These are phyloP conservation scores for Capronia epimyces DNA, from an alignment of 2,329 filamentous ascomycete genomes.

Conservation along the genomic window DNA sequence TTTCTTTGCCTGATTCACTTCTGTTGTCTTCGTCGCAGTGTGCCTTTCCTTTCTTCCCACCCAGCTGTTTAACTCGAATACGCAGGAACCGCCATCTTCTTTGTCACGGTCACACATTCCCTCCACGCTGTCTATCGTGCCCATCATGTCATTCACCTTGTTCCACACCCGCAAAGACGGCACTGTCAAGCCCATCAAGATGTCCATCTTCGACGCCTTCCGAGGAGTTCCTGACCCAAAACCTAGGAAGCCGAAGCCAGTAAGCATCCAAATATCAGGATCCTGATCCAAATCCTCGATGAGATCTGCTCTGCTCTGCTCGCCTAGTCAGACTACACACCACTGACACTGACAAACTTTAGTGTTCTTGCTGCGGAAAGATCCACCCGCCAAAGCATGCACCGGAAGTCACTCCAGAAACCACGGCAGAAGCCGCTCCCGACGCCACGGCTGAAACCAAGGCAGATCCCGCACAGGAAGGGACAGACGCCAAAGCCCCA, in stretches of 20 bases:
- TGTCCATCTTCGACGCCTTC: constrained; percentile 28
- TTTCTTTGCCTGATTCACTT: too few species aligned
- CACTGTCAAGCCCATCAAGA: constrained; percentile 19
- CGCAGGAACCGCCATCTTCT: not conserved
- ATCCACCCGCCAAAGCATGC: constrained; percentile 2
- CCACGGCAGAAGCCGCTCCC: too few species aligned
- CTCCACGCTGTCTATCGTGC: not conserved
- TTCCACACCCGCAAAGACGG: constrained; percentile 20
- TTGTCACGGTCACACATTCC: not conserved
- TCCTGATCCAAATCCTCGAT: not conserved
- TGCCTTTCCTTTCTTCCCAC: not conserved
- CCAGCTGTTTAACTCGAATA: not conserved
- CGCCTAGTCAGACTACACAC: not conserved
- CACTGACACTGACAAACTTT: not conserved
- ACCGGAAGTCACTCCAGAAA: not conserved
- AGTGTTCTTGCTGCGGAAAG: constrained; percentile 25
- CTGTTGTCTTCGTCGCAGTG: too few species aligned
- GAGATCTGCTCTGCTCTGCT: not conserved
- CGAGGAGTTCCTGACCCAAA: constrained; percentile 21
- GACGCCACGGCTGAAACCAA: too few species aligned
- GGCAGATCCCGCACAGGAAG: constrained; percentile 3
- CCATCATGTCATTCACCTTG: constrained; percentile 26
- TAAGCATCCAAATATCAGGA: not conserved
- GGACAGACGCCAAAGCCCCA: constrained; percentile 1
- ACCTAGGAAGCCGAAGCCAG: constrained; percentile 17